phyloP scores from a whole-genome alignment of 495 filamentous ascomycete genomes.

The Bacidia rubella region DNA sequence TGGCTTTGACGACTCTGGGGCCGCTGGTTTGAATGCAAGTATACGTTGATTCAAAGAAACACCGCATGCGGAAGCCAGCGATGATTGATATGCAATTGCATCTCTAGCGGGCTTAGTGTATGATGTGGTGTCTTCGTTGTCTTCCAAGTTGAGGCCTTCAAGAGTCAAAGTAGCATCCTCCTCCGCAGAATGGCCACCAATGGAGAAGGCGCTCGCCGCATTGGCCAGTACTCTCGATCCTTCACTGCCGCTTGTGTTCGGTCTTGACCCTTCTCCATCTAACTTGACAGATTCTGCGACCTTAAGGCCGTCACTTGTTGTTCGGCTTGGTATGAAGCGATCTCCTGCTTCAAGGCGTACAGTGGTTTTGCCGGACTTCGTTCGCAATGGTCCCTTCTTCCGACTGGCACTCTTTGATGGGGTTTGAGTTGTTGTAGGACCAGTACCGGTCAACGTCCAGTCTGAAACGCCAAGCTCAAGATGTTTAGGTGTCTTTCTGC shows the following conservation, averaged over 20 bases:
- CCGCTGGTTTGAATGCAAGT: slow-evolving; percentile 94
- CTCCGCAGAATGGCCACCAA: slow-evolving; percentile 47
- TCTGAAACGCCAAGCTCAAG: slow-evolving; percentile 90
- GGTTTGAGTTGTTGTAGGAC: slow-evolving; percentile 50
- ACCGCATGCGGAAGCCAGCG: slow-evolving; percentile 80
- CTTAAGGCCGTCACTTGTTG: slow-evolving; percentile 74
- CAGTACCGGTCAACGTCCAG: slow-evolving; percentile 77
- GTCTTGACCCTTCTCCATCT: slow-evolving; percentile 43
- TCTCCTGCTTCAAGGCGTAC: slow-evolving; percentile 73
- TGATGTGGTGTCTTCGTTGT: slow-evolving; percentile 37
- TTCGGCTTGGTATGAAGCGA: slow-evolving; percentile 89
- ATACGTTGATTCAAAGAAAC: slow-evolving; percentile 89
- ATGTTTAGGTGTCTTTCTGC: slow-evolving; percentile 53
- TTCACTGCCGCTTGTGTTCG: slow-evolving; percentile 54
- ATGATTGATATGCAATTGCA: slow-evolving; percentile 81
- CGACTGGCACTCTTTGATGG: slow-evolving; percentile 54
- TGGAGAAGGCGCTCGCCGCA: slow-evolving; percentile 50
- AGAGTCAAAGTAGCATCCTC: slow-evolving; percentile 69
- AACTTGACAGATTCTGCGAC: slow-evolving; percentile 73
- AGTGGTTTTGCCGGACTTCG: slow-evolving; percentile 65
- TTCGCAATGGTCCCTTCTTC: slow-evolving; percentile 45
- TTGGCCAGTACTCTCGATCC: slow-evolving; percentile 59
- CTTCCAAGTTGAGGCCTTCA: slow-evolving; percentile 61
- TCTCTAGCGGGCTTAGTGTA: slow-evolving; percentile 75
- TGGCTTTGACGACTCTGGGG: slow-evolving; percentile 92